A percentile compares a stretch with the other conserved stretches of the same genome.
Evolutionary conservation across 768 basidiomycete species (phyloP).

Genomic region (Mycena venus): DNA sequence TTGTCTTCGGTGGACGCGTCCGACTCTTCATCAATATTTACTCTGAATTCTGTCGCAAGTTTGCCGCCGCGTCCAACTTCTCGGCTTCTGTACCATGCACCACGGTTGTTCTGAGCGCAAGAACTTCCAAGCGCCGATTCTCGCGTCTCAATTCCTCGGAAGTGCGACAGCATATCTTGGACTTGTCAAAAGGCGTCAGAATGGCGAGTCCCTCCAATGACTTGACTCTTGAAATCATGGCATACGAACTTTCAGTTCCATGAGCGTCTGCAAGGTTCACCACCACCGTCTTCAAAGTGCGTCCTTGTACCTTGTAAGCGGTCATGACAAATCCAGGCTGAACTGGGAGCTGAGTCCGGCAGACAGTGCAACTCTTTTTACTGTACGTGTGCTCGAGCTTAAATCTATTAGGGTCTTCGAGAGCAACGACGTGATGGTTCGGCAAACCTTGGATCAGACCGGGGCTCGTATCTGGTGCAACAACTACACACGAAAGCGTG

Average conservation of each 20-base stretch:
- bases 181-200: too few relatives aligned
- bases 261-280: not conserved
- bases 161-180: too few relatives aligned
- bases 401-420: conserved; percentile 21
- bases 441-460: conserved; percentile 26
- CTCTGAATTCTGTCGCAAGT: not conserved
- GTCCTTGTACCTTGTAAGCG: not conserved
- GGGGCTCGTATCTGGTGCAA: conserved; percentile 1
- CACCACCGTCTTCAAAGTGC: not conserved
- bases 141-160: not conserved
- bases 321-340: conserved; percentile 2
- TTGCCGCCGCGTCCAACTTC: not conserved
- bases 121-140: not conserved
- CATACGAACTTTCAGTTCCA: not conserved
- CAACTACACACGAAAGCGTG: conserved; percentile 37
- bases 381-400: not conserved
- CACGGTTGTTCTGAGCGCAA: not conserved
- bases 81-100: not conserved
- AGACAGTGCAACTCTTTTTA: not conserved
- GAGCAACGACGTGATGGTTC: conserved; percentile 25
- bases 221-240: too few relatives aligned
- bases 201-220: too few relatives aligned
- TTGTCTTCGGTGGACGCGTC: not conserved
- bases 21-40: not conserved
- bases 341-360: too few relatives aligned